Evolutionary conservation across 208 protist genomes (phyloP).

Genomic region (Porcisia deanei): DNA sequence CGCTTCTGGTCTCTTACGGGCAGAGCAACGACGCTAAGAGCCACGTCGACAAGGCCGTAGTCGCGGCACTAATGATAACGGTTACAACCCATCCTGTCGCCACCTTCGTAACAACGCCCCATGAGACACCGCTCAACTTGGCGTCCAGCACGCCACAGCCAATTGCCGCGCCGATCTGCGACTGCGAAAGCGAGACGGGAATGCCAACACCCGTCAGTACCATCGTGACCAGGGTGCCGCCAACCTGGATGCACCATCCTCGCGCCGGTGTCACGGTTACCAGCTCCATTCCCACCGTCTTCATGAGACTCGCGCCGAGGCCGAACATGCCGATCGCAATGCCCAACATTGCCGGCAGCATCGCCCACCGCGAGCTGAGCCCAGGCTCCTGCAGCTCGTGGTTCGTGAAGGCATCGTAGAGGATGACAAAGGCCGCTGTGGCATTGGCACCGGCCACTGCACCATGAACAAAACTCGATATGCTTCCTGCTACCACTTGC

Average conservation of each 20-base stretch:
- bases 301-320: slow-evolving; percentile 78
- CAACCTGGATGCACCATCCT: slow-evolving; percentile 84
- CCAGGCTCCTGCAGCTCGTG: slow-evolving; percentile 51
- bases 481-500: slow-evolving; percentile 86
- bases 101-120: slow-evolving; percentile 72
- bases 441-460: slow-evolving; percentile 86
- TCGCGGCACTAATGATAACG: slow-evolving; percentile 69
- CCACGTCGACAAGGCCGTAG: slow-evolving; percentile 60
- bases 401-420: slow-evolving; percentile 80
- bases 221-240: slow-evolving; percentile 82
- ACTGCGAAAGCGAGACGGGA: slow-evolving; percentile 82
- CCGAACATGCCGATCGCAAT: slow-evolving; percentile 85
- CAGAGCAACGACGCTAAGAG: slow-evolving; percentile 43
- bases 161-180: slow-evolving; percentile 76
- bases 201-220: slow-evolving; percentile 80
- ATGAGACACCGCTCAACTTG: slow-evolving; percentile 58
- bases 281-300: slow-evolving; percentile 83
- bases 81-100: slow-evolving; percentile 74
- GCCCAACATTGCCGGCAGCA: slow-evolving; percentile 81
- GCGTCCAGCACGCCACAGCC: slow-evolving; percentile 81
- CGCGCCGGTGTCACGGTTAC: slow-evolving; percentile 83
- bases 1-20: background rate
- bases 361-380: slow-evolving; percentile 62
- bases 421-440: slow-evolving; percentile 75
- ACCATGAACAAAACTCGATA: slow-evolving; percentile 87